These are phyloP conservation scores for Metarhizium sp. DNA, from an alignment of 2,329 filamentous ascomycete genomes.

Conservation along the genomic window DNA sequence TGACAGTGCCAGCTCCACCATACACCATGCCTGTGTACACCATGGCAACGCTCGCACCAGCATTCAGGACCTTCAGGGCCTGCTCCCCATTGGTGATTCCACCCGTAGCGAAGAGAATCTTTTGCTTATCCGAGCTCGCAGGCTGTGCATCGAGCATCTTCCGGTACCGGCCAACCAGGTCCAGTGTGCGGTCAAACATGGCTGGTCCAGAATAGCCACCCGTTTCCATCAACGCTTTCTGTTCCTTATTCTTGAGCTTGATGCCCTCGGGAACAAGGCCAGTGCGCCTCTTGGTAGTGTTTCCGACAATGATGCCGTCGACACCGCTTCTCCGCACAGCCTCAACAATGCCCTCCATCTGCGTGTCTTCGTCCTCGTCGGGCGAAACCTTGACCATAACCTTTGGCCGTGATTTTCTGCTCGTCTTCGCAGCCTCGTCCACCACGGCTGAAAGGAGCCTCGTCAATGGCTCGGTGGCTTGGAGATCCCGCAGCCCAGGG, in stretches of 20 bases:
- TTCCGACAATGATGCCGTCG: conserved; percentile 92
- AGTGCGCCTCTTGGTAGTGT: conserved; percentile 81
- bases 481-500: conserved; percentile 77
- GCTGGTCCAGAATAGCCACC: conserved; percentile 89
- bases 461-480: conserved; percentile 76
- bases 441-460: conserved; percentile 76
- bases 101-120: conserved; percentile 88
- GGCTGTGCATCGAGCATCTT: conserved; percentile 49
- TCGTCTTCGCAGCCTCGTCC: conserved; percentile 57
- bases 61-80: conserved; percentile 72
- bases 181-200: conserved; percentile 72
- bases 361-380: conserved; percentile 78
- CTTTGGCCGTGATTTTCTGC: conserved; percentile 54
- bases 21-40: conserved; percentile 73
- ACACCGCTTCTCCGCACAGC: conserved; percentile 78
- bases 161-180: conserved; percentile 72
- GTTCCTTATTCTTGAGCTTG: conserved; percentile 56
- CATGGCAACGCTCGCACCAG: conserved; percentile 85
- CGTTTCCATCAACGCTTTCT: conserved; percentile 59
- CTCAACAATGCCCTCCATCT: conserved; percentile 81
- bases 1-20: conserved; percentile 54
- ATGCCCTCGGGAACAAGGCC: conserved; percentile 60
- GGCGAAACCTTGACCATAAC: conserved; percentile 99
- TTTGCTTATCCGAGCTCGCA: conserved; percentile 34
- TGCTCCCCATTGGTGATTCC: conserved; percentile 85